Evolutionary conservation across 352 stramenopile species (phyloP).

Genomic region (Lagenidium giganteum): DNA sequence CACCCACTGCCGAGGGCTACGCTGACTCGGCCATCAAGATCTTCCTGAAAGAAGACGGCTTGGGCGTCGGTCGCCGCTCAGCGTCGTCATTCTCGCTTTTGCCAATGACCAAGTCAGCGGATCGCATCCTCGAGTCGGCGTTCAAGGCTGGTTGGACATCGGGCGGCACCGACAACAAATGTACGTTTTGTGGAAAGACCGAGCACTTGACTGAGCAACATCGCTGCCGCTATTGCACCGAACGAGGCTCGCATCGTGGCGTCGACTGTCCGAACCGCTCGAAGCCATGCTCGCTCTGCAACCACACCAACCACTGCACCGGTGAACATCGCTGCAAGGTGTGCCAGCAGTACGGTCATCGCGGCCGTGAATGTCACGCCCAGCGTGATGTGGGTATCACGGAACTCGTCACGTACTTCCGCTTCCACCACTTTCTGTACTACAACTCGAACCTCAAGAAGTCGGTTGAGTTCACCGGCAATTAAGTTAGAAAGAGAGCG

Average conservation of each 20-base stretch:
- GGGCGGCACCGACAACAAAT: slow-evolving; percentile 20
- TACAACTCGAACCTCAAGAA: slow-evolving; percentile 81
- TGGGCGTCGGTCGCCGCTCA: slow-evolving; percentile 46
- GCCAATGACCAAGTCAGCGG: slow-evolving; percentile 53
- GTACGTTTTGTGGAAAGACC: slow-evolving; percentile 49
- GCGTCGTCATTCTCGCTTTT: slow-evolving; percentile 55
- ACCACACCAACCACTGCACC: slow-evolving; percentile 57
- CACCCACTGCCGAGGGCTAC: slow-evolving; percentile 64
- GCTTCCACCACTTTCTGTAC: slow-evolving; percentile 76
- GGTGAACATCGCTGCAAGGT: slow-evolving; percentile 66
- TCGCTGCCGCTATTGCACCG: slow-evolving; percentile 67
- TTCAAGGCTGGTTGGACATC: slow-evolving; percentile 32
- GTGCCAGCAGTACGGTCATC: slow-evolving; percentile 70
- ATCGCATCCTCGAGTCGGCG: slow-evolving; percentile 54
- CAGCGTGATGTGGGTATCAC: slow-evolving; percentile 66
- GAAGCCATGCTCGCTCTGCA: slow-evolving; percentile 52
- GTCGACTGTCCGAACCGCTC: slow-evolving; percentile 51
- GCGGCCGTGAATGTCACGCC: slow-evolving; percentile 62
- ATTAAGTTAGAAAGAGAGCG: no score
- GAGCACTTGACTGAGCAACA: slow-evolving; percentile 54
- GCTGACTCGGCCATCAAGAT: slow-evolving; percentile 69
- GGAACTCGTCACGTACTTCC: slow-evolving; percentile 70
- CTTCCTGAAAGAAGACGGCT: slow-evolving; percentile 64
- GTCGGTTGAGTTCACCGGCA: slow-evolving; percentile 71
- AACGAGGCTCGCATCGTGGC: slow-evolving; percentile 57